These are phyloP conservation scores for Tuber brumale DNA, from an alignment of 495 filamentous ascomycete genomes.

Conservation along the genomic window DNA sequence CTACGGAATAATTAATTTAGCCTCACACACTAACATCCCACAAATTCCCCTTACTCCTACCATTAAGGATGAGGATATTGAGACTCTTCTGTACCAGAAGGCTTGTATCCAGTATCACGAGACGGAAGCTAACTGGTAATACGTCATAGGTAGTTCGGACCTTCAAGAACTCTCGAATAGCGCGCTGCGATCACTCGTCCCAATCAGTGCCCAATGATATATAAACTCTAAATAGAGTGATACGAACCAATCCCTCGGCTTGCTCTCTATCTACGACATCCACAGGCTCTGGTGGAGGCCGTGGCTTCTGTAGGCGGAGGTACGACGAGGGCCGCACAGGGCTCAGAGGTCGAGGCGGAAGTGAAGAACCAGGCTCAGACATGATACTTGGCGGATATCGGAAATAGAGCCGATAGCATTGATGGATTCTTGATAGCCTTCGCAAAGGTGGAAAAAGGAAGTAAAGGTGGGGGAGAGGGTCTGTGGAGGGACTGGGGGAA, in stretches of 20 bases:
- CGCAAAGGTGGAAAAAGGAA: conserved; percentile 1
- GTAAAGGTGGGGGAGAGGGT: conserved; percentile 4
- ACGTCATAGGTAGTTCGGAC: conserved; percentile 97
- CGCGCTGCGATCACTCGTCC: conserved; percentile 38
- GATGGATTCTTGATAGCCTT: conserved; percentile 12
- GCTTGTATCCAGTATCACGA: conserved; percentile 91
- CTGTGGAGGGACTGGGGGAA: neutral
- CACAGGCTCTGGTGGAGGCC: conserved; percentile 55
- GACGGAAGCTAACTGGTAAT: conserved; percentile 90
- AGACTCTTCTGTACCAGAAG: conserved; percentile 95
- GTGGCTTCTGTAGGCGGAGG: conserved; percentile 59
- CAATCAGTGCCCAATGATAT: conserved; percentile 13
- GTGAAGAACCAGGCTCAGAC: conserved; percentile 28
- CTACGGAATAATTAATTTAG: conserved; percentile 46
- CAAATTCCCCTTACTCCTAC: conserved; percentile 47
- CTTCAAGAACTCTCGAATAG: conserved; percentile 92
- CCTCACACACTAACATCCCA: neutral
- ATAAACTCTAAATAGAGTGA: conserved; percentile 11
- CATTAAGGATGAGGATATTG: conserved; percentile 94
- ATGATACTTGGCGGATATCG: conserved; percentile 33
- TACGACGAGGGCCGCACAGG: conserved; percentile 77
- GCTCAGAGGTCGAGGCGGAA: conserved; percentile 26
- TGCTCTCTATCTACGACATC: conserved; percentile 83
- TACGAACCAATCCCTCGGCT: conserved; percentile 80
- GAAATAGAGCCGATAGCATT: conserved; percentile 21